Base-by-base conservation (phyloP, 1,139 yeast genomes). In the Diutina scorzettiae region DNA sequence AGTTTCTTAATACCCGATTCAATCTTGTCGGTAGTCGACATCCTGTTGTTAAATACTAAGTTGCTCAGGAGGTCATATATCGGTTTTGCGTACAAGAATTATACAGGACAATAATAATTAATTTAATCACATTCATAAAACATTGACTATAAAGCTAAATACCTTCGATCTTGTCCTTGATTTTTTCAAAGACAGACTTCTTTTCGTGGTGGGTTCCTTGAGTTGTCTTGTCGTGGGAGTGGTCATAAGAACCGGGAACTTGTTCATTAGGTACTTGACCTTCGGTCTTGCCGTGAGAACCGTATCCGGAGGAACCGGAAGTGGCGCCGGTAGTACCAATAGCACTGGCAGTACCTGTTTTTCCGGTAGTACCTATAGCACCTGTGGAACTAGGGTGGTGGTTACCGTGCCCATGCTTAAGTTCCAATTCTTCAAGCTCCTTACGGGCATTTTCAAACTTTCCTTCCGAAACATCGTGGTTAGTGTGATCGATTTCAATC, bases 101-200 rank as follows among this genome's bases (percentile, higher is more conserved):
- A n/a, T n/a, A n/a, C n/a, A n/a, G n/a, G n/a, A n/a, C n/a, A n/a
- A n/a, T 28, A 28, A 28, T 14, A 14, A n/a, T 28, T 18, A 28
- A 28, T 9, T 14, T 28, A 28, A 16, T 14, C 16, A 16, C n/a
- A 28, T 28, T 28, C 31, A 28, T 28, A 28, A 28, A 28, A 28
- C n/a, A 18, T 18, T 28, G n/a, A n/a, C n/a, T 21, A 33, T 20
- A 18, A 33, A 12, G n/a, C 23, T 23, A 34, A 34, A 21, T 34
- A 12, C 23, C 25, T 23, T 34, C 39, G 12, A 34, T 34, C 39
- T 34, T 34, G n/a, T 34, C 39, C 28, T 34, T 34, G 28, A 34
- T 34, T 28, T 34, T 34, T 16, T 34, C 39, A 23, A 34, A 34
- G 12, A 34, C 7, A 5, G 19, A n/a, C 29, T 21, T 20, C n/a